Evolutionary conservation across 129 eudicot species (phyloP).

Genomic region (Arctium minus): DNA sequence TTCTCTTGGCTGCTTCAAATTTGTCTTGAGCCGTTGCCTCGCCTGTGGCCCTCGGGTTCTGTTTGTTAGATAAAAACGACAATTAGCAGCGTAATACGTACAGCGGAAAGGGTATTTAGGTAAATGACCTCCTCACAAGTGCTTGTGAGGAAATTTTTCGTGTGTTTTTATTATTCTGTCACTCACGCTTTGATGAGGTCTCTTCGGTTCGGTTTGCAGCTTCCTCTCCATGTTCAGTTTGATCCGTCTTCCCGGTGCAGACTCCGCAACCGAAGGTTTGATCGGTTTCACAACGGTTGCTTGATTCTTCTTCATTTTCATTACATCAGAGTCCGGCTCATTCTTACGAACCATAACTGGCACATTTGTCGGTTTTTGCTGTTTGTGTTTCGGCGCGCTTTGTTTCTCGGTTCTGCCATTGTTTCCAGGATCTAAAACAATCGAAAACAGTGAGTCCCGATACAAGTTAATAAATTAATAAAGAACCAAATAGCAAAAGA

Average conservation of each 20-base stretch:
- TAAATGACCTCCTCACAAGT: too few relatives aligned
- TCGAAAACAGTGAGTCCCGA: constrained; percentile 14
- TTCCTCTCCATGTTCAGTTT: constrained; percentile 39
- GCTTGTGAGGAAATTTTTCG: too few relatives aligned
- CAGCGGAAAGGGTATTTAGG: too few relatives aligned
- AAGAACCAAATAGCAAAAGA: constrained; percentile 46
- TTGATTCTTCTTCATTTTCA: constrained; percentile 37
- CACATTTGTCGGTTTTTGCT: constrained; percentile 27
- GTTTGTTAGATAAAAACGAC: constrained; percentile 15
- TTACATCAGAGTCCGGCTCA: constrained; percentile 7
- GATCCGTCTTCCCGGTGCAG: constrained; percentile 49
- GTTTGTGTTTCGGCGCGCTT: constrained; percentile 28
- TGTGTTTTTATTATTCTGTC: not conserved
- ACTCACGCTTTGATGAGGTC: constrained; percentile 49
- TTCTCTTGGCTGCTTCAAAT: constrained; percentile 82
- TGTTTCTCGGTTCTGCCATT: constrained; percentile 44
- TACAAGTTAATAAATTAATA: constrained; percentile 40
- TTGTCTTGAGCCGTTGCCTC: constrained; percentile 41
- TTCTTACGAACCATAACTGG: constrained; percentile 17
- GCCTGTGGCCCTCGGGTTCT: constrained; percentile 42
- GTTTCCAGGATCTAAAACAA: constrained; percentile 77
- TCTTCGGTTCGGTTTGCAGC: constrained; percentile 22
- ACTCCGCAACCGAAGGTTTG: constrained; percentile 41
- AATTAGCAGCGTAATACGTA: not conserved
- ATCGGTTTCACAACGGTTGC: constrained; percentile 36